phyloP scores from a whole-genome alignment of 805 yeast species.

The Starmerella khaoyaiensis region DNA sequence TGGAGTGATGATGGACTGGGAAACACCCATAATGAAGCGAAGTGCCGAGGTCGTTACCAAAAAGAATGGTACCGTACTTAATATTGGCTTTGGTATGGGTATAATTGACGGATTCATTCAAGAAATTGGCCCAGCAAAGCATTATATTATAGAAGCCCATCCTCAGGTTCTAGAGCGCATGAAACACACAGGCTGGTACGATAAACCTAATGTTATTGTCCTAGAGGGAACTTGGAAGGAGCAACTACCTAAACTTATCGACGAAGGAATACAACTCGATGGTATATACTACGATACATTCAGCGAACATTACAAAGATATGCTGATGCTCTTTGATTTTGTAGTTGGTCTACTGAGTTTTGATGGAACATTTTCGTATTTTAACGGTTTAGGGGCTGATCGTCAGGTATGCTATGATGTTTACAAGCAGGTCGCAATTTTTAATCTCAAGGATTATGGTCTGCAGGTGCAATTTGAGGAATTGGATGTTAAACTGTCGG shows the following conservation, averaged over 20 bases:
- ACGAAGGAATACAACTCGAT: slow-evolving; percentile 59
- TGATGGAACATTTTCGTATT: slow-evolving; percentile 74
- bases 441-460: slow-evolving; percentile 73
- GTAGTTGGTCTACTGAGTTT: slow-evolving; percentile 74
- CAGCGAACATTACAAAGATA: slow-evolving; percentile 80
- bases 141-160: slow-evolving; percentile 88
- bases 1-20: slow-evolving; percentile 99
- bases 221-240: slow-evolving; percentile 93
- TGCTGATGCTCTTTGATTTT: slow-evolving; percentile 71
- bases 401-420: slow-evolving; percentile 67
- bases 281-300: slow-evolving; percentile 92
- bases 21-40: slow-evolving; percentile 60
- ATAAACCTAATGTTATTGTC: slow-evolving; percentile 54
- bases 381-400: slow-evolving; percentile 83
- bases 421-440: slow-evolving; percentile 64
- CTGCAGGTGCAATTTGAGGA: slow-evolving; percentile 42
- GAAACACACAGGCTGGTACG: slow-evolving; percentile 69
- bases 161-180: slow-evolving; percentile 72
- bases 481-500: slow-evolving; percentile 27
- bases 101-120: slow-evolving; percentile 76
- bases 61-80: slow-evolving; percentile 41
- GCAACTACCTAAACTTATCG: slow-evolving; percentile 49
- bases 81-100: slow-evolving; percentile 96
- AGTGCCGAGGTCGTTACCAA: slow-evolving; percentile 66
- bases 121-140: slow-evolving; percentile 44